Conservation (phyloP, 139 green algal species). For the Raphidocelis subcapitata region DNA sequence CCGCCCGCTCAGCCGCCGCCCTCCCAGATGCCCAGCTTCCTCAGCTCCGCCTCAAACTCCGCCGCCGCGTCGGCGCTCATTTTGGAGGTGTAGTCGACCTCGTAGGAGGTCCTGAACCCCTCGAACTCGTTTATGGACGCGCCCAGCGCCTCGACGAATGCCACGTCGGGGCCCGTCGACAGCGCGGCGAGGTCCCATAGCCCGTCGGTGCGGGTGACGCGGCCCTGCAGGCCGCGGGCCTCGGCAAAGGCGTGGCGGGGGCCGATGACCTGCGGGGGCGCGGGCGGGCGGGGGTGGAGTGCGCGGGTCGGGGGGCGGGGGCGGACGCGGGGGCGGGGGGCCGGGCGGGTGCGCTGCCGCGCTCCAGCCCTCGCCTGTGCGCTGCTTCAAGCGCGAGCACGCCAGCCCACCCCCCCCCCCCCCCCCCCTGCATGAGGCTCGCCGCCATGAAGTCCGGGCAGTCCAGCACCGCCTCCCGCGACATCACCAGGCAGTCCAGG, state of each 20-base stretch:
- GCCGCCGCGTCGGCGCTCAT: neutral
- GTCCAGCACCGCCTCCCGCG: neutral
- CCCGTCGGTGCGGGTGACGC: neutral
- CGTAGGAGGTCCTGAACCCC: constrained; percentile 22
- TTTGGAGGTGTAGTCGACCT: constrained; percentile 32
- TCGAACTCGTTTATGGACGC: constrained; percentile 30
- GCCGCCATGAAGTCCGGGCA: constrained; percentile 21
- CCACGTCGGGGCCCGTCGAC: constrained; percentile 18
- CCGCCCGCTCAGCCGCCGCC: too few relatives aligned
- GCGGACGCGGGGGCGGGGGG: too few relatives aligned
- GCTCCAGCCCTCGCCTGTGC: too few relatives aligned
- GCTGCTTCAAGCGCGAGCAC: too few relatives aligned
- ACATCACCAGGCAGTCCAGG: neutral
- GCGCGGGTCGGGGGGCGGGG: too few relatives aligned
- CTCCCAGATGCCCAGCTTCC: constrained; percentile 47
- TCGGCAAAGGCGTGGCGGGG: constrained; percentile 35
- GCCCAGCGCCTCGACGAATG: constrained; percentile 15
- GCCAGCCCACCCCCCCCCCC: too few relatives aligned
- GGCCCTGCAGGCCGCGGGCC: constrained; percentile 13
- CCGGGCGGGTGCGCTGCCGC: too few relatives aligned
- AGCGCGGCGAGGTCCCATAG: constrained; percentile 17
- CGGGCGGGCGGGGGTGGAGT: too few relatives aligned
- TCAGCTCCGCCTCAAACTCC: constrained; percentile 17
- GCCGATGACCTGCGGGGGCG: constrained; percentile 21
- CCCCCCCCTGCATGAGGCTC: neutral